phyloP scores from a whole-genome alignment of 768 basidiomycete species.

The Wakefieldia striispora region DNA sequence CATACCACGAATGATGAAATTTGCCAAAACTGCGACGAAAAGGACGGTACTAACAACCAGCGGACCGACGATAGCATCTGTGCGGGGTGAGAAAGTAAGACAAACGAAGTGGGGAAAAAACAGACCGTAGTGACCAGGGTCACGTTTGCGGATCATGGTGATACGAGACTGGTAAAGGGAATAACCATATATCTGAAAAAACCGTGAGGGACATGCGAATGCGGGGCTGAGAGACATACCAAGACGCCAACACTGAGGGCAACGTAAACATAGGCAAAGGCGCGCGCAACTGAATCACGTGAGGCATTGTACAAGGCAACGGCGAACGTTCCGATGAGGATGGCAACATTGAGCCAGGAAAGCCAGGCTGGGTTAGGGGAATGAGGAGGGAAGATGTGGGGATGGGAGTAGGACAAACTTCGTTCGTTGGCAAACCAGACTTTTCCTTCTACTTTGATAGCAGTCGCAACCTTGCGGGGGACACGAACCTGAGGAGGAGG shows the following conservation, averaged over 20 bases:
- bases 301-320: slow-evolving; percentile 89
- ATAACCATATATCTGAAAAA: slow-evolving; percentile 78
- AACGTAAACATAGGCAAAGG: slow-evolving; percentile 84
- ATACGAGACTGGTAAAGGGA: slow-evolving; percentile 83
- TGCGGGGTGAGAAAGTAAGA: background rate
- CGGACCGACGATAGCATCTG: slow-evolving; percentile 83
- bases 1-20: slow-evolving; percentile 85
- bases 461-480: slow-evolving; percentile 79
- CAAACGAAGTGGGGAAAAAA: slow-evolving; percentile 4
- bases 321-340: slow-evolving; percentile 82
- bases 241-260: slow-evolving; percentile 70
- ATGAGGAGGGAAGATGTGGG: slow-evolving; percentile 2
- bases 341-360: slow-evolving; percentile 82
- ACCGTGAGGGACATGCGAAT: background rate
- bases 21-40: slow-evolving; percentile 84
- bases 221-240: slow-evolving; percentile 32
- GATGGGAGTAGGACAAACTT: slow-evolving; percentile 45
- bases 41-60: slow-evolving; percentile 76
- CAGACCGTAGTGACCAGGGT: slow-evolving; percentile 86
- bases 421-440: slow-evolving; percentile 98
- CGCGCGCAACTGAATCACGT: slow-evolving; percentile 55
- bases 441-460: slow-evolving; percentile 87
- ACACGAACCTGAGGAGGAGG: slow-evolving; percentile 65
- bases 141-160: slow-evolving; percentile 85
- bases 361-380: slow-evolving; percentile 74